These are phyloP conservation scores for Pythium utonaiense DNA, from an alignment of 352 stramenopile genomes.

Conservation along the genomic window DNA sequence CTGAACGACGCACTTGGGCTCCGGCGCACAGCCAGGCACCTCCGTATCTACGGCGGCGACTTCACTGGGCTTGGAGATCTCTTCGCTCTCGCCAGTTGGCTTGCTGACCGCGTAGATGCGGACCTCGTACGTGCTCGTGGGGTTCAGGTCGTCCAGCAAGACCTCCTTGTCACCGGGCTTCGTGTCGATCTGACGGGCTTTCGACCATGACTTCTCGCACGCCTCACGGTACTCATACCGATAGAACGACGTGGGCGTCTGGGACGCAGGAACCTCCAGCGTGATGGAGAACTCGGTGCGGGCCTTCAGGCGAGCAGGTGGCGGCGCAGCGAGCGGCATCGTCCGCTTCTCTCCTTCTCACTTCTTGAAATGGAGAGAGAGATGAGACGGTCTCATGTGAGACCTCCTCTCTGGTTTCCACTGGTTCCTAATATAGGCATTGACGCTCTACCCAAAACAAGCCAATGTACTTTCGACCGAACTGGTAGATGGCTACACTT, in stretches of 20 bases:
- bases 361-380: background rate
- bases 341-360: background rate
- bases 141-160: conserved; percentile 83
- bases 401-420: background rate
- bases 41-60: conserved; percentile 84
- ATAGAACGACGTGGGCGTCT: conserved; percentile 26
- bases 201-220: conserved; percentile 32
- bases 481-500: conserved; percentile 7
- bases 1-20: conserved; percentile 40
- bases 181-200: conserved; percentile 38
- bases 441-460: conserved; percentile 1
- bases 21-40: conserved; percentile 73
- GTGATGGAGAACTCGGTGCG: conserved; percentile 84
- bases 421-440: conserved; percentile 1
- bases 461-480: background rate
- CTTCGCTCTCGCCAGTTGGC: conserved; percentile 27
- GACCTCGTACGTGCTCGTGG: conserved; percentile 86
- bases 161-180: conserved; percentile 39
- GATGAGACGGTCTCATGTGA: too few relatives aligned
- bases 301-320: conserved; percentile 65
- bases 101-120: conserved; percentile 63
- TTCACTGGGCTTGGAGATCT: conserved; percentile 60
- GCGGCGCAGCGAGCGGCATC: conserved; percentile 30
- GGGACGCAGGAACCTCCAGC: conserved; percentile 39
- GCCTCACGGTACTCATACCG: conserved; percentile 78